Evolutionary conservation across 2,329 filamentous ascomycete species (phyloP), one percentile per base, ranked within the genome.

Genomic region (Curvularia verruculosa): DNA sequence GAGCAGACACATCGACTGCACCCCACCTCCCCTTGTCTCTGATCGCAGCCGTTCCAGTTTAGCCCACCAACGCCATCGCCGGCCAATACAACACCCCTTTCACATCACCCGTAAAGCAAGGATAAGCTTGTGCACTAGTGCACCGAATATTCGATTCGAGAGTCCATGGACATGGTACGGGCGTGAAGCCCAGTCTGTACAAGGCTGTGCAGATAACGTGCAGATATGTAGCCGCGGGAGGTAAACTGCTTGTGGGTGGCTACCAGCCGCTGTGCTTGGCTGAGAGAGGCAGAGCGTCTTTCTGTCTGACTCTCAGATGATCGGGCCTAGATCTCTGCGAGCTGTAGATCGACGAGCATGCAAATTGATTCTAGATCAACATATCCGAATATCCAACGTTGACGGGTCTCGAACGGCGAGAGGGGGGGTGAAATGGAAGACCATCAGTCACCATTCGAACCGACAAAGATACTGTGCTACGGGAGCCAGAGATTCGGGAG

Each of bases 171-270:
- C 59, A 56, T 61, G 54, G 54, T 15, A 47, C 49, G 56, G 59
- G 31, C 43, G 45, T 54, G 19, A 36, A 51, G 34, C 59, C 53
- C 46, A 39, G 50, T 58, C 12, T 43, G 58, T 49, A 43, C 52
- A 61, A 56, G 56, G 56, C 54, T 53, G 43, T 56, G 54, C 54
- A 52, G 53, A 36, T 36, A 52, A 52, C 31, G 24, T 51, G 59
- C 59, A 61, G 59, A 61, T 51, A 61, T 61, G 58, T 59, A 59
- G 47, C 52, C 56, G 59, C 59, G 59, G 59, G 56, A 61, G 56
- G 56, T 56, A 52, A 48, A 47, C 54, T 41, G 49, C 40, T 56
- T 56, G 37, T 31, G 49, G 54, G 40, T 52, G 47, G 49, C 54
- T 43, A 43, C 43, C 24, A 41, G 23, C 43, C 44, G 53, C 52